phyloP scores from a whole-genome alignment of 768 basidiomycete species.

The Suillus placidus region DNA sequence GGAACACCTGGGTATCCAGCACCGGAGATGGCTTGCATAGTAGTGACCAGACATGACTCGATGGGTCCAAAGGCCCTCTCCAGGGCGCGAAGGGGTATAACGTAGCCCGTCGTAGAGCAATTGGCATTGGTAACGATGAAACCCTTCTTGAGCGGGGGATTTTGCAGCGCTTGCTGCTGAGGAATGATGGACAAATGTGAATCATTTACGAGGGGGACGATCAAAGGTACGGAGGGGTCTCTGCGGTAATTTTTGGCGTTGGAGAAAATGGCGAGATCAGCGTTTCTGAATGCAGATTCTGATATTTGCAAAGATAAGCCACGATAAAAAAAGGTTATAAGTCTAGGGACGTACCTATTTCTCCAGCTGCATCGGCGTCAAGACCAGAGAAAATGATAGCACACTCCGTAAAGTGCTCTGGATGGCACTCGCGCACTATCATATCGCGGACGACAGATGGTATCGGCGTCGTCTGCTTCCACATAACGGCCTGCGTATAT shows the following conservation, averaged over 20 bases:
- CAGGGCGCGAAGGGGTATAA: constrained; percentile 88
- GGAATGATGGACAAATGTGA: constrained; percentile 81
- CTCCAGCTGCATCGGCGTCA: constrained; percentile 92
- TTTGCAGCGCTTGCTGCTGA: constrained; percentile 74
- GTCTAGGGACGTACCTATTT: constrained; percentile 65
- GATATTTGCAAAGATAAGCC: constrained; percentile 16
- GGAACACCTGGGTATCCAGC: constrained; percentile 97
- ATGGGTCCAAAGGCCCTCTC: constrained; percentile 94
- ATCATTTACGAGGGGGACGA: constrained; percentile 95
- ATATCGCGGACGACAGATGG: constrained; percentile 59
- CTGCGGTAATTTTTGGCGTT: constrained; percentile 97
- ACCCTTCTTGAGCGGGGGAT: constrained; percentile 72
- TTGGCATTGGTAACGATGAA: constrained; percentile 99
- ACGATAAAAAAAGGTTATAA: background rate
- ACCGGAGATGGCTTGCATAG: constrained; percentile 97
- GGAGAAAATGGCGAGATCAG: constrained; percentile 92
- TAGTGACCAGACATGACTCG: constrained; percentile 88
- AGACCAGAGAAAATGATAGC: constrained; percentile 93
- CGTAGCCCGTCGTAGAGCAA: constrained; percentile 93
- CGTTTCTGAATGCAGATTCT: constrained; percentile 86
- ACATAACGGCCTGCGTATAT: constrained; percentile 73
- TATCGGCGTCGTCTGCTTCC: constrained; percentile 87
- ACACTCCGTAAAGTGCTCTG: constrained; percentile 79
- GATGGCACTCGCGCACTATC: constrained; percentile 74
- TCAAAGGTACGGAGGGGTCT: constrained; percentile 90